These are phyloP conservation scores for Populus hybrid DNA, from an alignment of 441 rosid genomes.

Conservation along the genomic window DNA sequence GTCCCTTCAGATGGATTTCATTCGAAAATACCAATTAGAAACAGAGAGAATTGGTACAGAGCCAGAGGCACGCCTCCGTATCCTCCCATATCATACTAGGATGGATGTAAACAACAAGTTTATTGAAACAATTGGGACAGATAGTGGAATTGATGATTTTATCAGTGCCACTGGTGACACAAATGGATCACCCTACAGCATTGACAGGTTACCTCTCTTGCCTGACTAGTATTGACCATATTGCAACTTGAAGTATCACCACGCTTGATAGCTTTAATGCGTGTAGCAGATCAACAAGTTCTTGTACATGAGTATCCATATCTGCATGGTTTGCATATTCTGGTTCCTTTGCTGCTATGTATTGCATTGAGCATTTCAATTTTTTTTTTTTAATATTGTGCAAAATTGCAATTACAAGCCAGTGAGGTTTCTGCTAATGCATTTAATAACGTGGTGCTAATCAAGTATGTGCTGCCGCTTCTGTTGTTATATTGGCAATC, in stretches of 20 bases:
- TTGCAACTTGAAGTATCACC: conserved; percentile 1
- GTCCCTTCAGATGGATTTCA: conserved; percentile 61
- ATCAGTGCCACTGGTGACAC: conserved; percentile 20
- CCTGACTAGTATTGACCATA: conserved; percentile 45
- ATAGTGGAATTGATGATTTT: conserved; percentile 34
- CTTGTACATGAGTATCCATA: neutral
- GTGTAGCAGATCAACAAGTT: neutral
- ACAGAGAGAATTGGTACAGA: conserved; percentile 58
- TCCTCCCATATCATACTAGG: conserved; percentile 49
- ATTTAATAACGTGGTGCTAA: neutral
- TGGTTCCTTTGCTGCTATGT: neutral
- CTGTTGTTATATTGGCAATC: neutral
- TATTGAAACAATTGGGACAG: conserved; percentile 27
- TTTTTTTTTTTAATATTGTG: neutral
- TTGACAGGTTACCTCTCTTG: conserved; percentile 66
- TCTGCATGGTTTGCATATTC: neutral
- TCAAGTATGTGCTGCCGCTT: neutral
- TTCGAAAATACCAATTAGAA: conserved; percentile 49
- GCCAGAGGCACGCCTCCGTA: conserved; percentile 39
- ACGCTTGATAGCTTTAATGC: neutral
- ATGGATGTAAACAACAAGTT: conserved; percentile 21
- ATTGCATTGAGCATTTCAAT: neutral
- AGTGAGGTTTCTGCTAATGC: neutral
- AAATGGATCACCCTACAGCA: conserved; percentile 40
- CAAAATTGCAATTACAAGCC: neutral